Evolutionary conservation across 2,329 filamentous ascomycete species (phyloP).

Genomic region (Ceratocystis papillata): DNA sequence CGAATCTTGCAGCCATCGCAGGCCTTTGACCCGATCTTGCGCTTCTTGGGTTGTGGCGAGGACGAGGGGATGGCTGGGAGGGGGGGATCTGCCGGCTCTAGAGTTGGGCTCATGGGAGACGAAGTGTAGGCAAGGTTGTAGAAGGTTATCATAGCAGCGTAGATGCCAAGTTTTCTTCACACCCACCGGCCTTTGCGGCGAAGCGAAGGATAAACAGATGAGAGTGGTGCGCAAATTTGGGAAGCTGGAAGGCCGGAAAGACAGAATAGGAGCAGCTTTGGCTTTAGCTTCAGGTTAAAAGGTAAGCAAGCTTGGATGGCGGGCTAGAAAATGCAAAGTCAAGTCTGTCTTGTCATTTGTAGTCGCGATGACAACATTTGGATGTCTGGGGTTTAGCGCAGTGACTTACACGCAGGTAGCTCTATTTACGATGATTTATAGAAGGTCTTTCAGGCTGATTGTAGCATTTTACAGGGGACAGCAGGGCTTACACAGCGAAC

Average conservation of each 20-base stretch:
- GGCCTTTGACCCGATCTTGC: constrained; percentile 28
- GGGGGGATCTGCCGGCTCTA: neutral
- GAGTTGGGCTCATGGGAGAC: neutral
- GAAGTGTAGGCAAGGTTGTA: neutral
- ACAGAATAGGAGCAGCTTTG: neutral
- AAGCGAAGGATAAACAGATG: too few species aligned
- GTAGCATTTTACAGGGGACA: too few species aligned
- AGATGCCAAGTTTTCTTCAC: neutral
- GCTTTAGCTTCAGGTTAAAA: neutral
- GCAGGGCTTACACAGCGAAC: too few species aligned
- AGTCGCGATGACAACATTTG: constrained; percentile 16
- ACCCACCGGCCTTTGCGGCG: neutral
- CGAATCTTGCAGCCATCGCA: constrained; percentile 45
- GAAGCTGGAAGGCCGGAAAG: neutral
- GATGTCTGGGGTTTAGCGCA: neutral
- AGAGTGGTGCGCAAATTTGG: neutral
- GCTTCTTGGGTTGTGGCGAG: constrained; percentile 17
- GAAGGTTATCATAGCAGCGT: neutral
- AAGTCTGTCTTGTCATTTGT: constrained; percentile 13
- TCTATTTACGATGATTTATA: neutral
- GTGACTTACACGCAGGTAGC: neutral
- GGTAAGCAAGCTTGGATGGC: neutral
- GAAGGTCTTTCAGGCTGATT: neutral
- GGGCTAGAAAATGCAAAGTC: neutral
- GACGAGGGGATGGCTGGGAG: neutral